Conservation (phyloP, 129 eudicot species). For the sunflower (Helianthus annuus) region DNA sequence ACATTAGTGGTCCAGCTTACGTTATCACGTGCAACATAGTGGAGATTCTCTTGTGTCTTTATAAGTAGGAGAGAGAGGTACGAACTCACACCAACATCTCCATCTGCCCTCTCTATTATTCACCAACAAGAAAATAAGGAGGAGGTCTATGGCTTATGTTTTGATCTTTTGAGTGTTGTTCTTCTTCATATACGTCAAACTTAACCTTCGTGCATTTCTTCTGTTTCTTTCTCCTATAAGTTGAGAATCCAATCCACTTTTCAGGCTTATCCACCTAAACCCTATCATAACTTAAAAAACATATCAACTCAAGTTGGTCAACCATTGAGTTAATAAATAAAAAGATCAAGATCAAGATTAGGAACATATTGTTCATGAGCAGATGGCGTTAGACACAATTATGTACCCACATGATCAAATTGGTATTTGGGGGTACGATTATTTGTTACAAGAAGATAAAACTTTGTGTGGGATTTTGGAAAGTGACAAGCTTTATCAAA, state of each 20-base stretch:
- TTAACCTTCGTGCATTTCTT: background rate
- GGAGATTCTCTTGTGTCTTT: constrained; percentile 35
- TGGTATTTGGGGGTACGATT: constrained; percentile 16
- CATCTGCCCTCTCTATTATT: constrained; percentile 14
- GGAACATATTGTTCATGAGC: constrained; percentile 21
- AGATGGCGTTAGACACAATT: constrained; percentile 33
- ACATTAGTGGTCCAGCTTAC: constrained; percentile 15
- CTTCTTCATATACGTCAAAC: constrained; percentile 13
- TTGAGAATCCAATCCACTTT: constrained; percentile 1
- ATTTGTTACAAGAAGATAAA: constrained; percentile 35
- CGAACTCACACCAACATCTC: constrained; percentile 3
- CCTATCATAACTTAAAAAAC: background rate
- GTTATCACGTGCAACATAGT: constrained; percentile 30
- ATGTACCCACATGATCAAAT: constrained; percentile 32
- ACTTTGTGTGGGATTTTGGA: constrained; percentile 24
- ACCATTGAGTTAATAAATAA: background rate
- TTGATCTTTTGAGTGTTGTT: constrained; percentile 14
- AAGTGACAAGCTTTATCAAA: constrained; percentile 26
- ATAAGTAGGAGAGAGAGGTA: constrained; percentile 17
- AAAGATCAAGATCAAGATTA: constrained; percentile 14
- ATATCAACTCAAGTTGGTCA: constrained; percentile 3
- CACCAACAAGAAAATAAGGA: background rate
- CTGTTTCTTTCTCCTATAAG: background rate
- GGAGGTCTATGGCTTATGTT: background rate
- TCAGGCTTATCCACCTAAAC: no score